A percentile compares a stretch with the other conserved stretches of the same genome.
These are phyloP conservation scores for Theobroma cacao DNA, from an alignment of 345 rosid genomes.

Conservation along the genomic window DNA sequence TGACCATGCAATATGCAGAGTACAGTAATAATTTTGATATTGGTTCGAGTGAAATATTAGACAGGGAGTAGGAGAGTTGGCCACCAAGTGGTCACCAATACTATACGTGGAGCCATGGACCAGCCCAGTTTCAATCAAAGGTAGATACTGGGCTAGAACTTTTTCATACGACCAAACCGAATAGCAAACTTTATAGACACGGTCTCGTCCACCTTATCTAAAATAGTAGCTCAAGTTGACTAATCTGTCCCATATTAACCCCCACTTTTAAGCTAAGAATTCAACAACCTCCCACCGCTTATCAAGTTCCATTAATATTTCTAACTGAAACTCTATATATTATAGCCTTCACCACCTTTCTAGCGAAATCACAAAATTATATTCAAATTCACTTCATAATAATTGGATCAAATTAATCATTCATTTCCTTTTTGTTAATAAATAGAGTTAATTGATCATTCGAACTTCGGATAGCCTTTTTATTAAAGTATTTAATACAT, in stretches of 20 bases:
- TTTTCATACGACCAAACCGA: not conserved
- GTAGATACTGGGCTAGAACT: not conserved
- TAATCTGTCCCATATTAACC: not conserved
- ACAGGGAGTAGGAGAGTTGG: not conserved
- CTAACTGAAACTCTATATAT: not conserved
- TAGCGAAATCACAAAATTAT: not conserved
- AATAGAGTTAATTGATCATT: not conserved
- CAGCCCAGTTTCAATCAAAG: not conserved
- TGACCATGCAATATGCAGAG: no score
- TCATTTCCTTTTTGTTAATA: not conserved
- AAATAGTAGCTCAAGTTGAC: not conserved
- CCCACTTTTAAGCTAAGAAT: constrained; percentile 3
- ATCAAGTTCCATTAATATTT: not conserved
- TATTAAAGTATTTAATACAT: not conserved
- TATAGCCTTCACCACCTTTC: not conserved
- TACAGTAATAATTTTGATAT: no score
- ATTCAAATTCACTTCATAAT: not conserved
- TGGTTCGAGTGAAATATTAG: no score
- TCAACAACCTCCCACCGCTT: not conserved
- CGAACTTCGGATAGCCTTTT: not conserved
- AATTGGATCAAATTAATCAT: not conserved
- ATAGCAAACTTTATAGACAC: not conserved
- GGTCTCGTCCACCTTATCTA: no score
- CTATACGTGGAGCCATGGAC: not conserved
- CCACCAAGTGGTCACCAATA: constrained; percentile 2